These are phyloP conservation scores for Calocybe indica DNA, from an alignment of 768 basidiomycete species.

Conservation along the genomic window DNA sequence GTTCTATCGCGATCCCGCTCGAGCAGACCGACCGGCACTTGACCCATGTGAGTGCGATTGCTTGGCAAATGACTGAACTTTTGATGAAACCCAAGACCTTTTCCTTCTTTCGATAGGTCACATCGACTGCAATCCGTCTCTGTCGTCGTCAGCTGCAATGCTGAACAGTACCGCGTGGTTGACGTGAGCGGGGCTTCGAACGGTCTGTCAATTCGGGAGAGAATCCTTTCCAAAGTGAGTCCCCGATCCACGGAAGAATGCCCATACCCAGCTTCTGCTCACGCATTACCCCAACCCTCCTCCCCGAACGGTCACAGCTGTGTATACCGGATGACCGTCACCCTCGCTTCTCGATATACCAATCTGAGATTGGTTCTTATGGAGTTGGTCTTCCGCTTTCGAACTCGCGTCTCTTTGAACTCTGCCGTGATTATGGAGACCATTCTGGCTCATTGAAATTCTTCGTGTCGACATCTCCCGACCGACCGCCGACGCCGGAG, in stretches of 20 bases:
- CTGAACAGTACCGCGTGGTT: conserved; percentile 43
- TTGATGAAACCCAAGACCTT: background rate
- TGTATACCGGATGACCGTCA: conserved; percentile 36
- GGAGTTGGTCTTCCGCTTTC: conserved; percentile 35
- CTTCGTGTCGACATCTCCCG: conserved; percentile 41
- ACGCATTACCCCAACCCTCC: background rate
- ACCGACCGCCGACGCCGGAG: conserved; percentile 24
- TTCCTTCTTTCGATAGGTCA: conserved; percentile 9
- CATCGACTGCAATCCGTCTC: conserved; percentile 29
- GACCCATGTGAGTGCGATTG: conserved; percentile 7
- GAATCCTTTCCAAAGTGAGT: conserved; percentile 38
- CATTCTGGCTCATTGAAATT: conserved; percentile 45
- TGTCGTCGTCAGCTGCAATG: conserved; percentile 43
- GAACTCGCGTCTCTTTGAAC: conserved; percentile 31
- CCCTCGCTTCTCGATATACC: conserved; percentile 36
- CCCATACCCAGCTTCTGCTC: no score
- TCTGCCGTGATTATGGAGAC: conserved; percentile 40
- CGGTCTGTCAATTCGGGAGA: conserved; percentile 38
- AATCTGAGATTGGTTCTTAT: conserved; percentile 41
- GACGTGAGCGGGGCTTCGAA: conserved; percentile 41
- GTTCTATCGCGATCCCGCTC: no score
- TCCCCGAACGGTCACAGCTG: conserved; percentile 21
- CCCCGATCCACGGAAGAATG: background rate
- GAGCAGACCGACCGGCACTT: no score
- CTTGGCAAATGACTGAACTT: no score